Base-by-base conservation (phyloP, 768 basidiomycete genomes). In the Termitomyces sp. region DNA sequence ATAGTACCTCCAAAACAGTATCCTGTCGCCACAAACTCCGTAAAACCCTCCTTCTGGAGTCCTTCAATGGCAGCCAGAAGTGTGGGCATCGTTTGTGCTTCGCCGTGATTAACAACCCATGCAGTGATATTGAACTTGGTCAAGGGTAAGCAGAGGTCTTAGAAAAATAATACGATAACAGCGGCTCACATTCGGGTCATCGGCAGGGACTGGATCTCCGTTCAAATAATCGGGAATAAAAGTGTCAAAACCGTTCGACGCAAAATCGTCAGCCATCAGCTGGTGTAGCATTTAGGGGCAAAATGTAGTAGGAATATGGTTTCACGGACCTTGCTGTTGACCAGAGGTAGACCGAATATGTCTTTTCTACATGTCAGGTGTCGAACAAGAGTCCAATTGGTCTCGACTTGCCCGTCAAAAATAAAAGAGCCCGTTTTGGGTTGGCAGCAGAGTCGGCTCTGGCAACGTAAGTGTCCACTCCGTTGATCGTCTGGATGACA, bases 41-140 rank as follows among this genome's bases (percentile, higher is more conserved):
- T 67, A 34, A 76, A 65, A 11, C 76, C 77, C 30, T 71, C 44
- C 6, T 61, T 65, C 52, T 72, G 72, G 50, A 79, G 69, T 1
- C 63, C 68, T 9, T 51, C 62, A 37, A 74, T 64, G 35, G 73
- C 65, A 12, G 65, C 66, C 58, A 74, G 68, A 40, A 76, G 59
- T 2, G 61, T 52, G 0, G 72, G 69, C 17, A 68, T 67, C 0
- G 71, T 72, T 42, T 65, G 63, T 14, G 62, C 67, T 42, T 66
- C 61, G 4, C 66, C 66, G 53, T 74, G 73, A 27, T 64, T 66
- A 4, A 52, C 40, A 17, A 71, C 3, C 76, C 74, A 79, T 9
- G 50, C 64, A 17, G 65, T 65, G 8, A 62, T 41, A 54, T 68
- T 60, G 55, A 64, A 64, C 56, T 28, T 23, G 19, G 11, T 10